Evolutionary conservation across 2,329 filamentous ascomycete species (phyloP).

Genomic region (Trichothecium roseum): DNA sequence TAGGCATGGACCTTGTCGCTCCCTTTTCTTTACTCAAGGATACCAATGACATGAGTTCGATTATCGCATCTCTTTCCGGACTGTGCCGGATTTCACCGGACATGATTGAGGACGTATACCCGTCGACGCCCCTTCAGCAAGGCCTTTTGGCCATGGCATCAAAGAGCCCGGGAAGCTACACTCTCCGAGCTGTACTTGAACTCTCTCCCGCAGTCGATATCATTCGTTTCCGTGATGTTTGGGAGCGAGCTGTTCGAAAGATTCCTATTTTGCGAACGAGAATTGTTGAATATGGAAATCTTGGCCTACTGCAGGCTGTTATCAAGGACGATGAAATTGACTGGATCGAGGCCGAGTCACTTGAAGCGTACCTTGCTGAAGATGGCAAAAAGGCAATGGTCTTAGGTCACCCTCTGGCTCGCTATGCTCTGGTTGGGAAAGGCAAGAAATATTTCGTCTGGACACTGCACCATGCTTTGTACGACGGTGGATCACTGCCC

Average conservation of each 20-base stretch:
- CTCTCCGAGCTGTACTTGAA: background rate
- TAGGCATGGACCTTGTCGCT: background rate
- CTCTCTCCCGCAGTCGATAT: background rate
- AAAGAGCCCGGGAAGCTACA: background rate
- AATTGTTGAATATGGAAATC: background rate
- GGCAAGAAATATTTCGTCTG: slow-evolving; percentile 14
- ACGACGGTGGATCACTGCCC: slow-evolving; percentile 17
- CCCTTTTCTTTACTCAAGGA: background rate
- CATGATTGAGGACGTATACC: background rate
- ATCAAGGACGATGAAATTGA: no score
- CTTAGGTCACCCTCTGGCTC: background rate
- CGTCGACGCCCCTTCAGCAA: background rate
- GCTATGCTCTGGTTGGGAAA: background rate
- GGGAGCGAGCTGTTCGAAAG: background rate
- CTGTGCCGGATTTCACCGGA: background rate
- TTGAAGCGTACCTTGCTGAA: no score
- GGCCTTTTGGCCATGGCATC: background rate
- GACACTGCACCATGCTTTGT: slow-evolving; percentile 16
- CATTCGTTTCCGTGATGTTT: background rate
- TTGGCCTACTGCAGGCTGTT: background rate
- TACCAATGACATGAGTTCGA: background rate
- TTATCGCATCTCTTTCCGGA: background rate
- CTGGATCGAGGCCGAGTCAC: no score
- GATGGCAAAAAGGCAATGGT: no score
- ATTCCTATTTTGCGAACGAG: background rate